A percentile compares a stretch with the other conserved stretches of the same genome.
Evolutionary conservation across 495 filamentous ascomycete species (phyloP).

Genomic region (Penicillium angulare): DNA sequence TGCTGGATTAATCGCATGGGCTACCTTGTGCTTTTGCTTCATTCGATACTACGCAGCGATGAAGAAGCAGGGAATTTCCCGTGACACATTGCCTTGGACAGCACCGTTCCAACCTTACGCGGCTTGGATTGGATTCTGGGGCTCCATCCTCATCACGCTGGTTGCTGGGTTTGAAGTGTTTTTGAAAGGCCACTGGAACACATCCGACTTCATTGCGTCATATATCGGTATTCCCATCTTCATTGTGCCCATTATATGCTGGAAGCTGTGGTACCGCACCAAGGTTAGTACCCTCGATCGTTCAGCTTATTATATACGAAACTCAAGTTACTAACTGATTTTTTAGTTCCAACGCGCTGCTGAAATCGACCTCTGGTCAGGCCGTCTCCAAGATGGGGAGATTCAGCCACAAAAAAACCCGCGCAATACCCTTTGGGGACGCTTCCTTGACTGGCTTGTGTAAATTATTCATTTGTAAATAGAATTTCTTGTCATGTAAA

Average conservation of each 20-base stretch:
- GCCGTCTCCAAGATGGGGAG: conserved; percentile 37
- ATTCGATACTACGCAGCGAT: conserved; percentile 59
- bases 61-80: conserved; percentile 58
- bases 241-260: conserved; percentile 55
- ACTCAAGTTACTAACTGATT: too few species aligned
- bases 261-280: conserved; percentile 60
- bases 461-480: conserved; percentile 1
- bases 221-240: conserved; percentile 59
- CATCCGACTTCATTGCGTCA: conserved; percentile 53
- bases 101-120: conserved; percentile 59
- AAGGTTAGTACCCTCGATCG: conserved; percentile 19
- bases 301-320: conserved; percentile 6
- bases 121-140: conserved; percentile 58
- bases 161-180: conserved; percentile 43
- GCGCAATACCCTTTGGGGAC: conserved; percentile 20
- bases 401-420: conserved; percentile 20
- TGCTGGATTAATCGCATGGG: conserved; percentile 62
- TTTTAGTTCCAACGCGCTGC: conserved; percentile 29
- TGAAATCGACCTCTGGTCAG: conserved; percentile 36
- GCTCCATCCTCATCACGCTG: conserved; percentile 48
- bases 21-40: conserved; percentile 59
- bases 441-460: conserved; percentile 32
- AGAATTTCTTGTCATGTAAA: not conserved
- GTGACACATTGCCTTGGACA: conserved; percentile 56
- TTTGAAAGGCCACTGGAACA: conserved; percentile 34